phyloP scores from a whole-genome alignment of 129 eudicot genomes.

The Dittrichia graveolens region DNA sequence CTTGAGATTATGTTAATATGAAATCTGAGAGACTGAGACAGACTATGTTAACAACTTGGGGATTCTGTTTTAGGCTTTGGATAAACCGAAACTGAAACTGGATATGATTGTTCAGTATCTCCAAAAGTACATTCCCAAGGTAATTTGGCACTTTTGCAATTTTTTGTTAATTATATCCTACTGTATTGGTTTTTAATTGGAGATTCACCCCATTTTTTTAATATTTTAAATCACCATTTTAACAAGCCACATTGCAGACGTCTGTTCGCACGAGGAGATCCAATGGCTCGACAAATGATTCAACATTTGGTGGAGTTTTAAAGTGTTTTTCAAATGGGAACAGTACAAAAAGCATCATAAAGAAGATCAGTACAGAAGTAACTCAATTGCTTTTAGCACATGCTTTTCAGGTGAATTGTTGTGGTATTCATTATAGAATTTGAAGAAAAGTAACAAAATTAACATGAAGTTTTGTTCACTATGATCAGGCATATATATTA shows the following conservation, averaged over 20 bases:
- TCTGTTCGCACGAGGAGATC: constrained; percentile 73
- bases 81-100: constrained; percentile 70
- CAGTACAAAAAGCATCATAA: constrained; percentile 53
- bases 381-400: constrained; percentile 77
- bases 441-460: background rate
- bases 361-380: constrained; percentile 64
- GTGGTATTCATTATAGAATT: background rate
- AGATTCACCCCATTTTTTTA: background rate
- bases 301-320: constrained; percentile 66
- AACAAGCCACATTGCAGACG: constrained; percentile 42
- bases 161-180: background rate
- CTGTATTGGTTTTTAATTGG: background rate
- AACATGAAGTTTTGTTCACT: background rate
- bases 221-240: background rate
- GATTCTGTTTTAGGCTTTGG: constrained; percentile 57
- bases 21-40: too few species aligned
- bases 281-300: constrained; percentile 43
- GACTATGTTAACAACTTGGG: constrained; percentile 18
- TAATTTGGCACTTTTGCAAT: constrained; percentile 28
- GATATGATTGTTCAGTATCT: constrained; percentile 70
- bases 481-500: constrained; percentile 66
- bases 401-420: constrained; percentile 77
- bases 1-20: background rate
- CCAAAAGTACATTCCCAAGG: constrained; percentile 80
- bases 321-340: constrained; percentile 62